Evolutionary conservation across 805 yeast genomes (phyloP).

Genomic region (Barnettozyma salicaria): DNA sequence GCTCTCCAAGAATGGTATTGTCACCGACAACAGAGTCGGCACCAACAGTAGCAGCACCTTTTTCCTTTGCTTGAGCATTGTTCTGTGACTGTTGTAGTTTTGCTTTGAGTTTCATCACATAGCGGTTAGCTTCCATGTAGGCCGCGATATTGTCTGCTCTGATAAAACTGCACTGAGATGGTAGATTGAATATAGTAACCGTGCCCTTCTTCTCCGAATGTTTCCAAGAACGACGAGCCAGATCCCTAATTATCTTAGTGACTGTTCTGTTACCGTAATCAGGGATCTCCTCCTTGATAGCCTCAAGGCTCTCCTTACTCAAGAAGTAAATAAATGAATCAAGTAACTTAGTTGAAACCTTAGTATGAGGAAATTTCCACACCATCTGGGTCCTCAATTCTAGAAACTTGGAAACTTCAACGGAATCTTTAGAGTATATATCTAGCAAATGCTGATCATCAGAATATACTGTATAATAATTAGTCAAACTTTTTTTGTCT

Average conservation of each 20-base stretch:
- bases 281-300: conserved; percentile 37
- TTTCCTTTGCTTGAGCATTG: conserved; percentile 35
- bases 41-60: conserved; percentile 70
- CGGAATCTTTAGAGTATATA: conserved; percentile 59
- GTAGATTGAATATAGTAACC: conserved; percentile 65
- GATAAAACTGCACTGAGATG: conserved; percentile 62
- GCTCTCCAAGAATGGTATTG: conserved; percentile 65
- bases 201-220: conserved; percentile 55
- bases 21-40: conserved; percentile 78
- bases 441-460: conserved; percentile 57
- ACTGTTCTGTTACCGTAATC: conserved; percentile 37
- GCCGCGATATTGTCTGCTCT: conserved; percentile 76
- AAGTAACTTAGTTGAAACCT: conserved; percentile 69
- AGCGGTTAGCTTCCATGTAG: conserved; percentile 85
- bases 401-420: conserved; percentile 65
- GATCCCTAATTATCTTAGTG: conserved; percentile 70
- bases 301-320: conserved; percentile 44
- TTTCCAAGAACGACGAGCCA: conserved; percentile 90
- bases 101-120: conserved; percentile 63
- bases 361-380: conserved; percentile 80
- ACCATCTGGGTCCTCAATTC: conserved; percentile 79
- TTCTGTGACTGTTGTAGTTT: conserved; percentile 23
- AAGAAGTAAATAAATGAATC: conserved; percentile 71
- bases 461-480: conserved; percentile 62
- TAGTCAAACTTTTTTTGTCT: conserved; percentile 68